Evolutionary conservation across 192 early-diverging fungal genomes (phyloP).

Genomic region (Backusella psychrophila): DNA sequence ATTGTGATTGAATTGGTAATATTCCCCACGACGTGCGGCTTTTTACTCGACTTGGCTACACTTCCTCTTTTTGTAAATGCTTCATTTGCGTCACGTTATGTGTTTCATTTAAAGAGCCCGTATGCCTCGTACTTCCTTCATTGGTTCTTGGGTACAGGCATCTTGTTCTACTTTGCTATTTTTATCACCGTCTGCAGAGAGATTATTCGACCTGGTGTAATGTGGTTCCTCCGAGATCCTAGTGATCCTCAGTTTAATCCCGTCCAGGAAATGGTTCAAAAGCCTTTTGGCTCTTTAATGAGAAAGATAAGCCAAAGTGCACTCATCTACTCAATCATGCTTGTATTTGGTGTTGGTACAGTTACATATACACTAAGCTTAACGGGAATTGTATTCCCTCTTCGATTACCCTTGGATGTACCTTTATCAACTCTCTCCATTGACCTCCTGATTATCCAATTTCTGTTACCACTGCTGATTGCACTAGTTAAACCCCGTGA

Average conservation of each 20-base stretch:
- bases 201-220: slow-evolving; percentile 86
- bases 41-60: slow-evolving; percentile 81
- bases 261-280: slow-evolving; percentile 89
- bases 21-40: slow-evolving; percentile 88
- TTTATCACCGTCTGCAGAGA: slow-evolving; percentile 81
- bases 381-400: slow-evolving; percentile 50
- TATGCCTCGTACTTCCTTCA: slow-evolving; percentile 75
- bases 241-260: slow-evolving; percentile 95
- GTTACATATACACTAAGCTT: slow-evolving; percentile 40
- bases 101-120: slow-evolving; percentile 58
- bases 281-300: slow-evolving; percentile 70
- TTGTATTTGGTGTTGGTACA: slow-evolving; percentile 71
- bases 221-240: slow-evolving; percentile 99
- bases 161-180: slow-evolving; percentile 92
- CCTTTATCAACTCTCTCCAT: slow-evolving; percentile 74
- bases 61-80: slow-evolving; percentile 70
- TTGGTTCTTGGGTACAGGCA: slow-evolving; percentile 90
- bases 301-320: slow-evolving; percentile 80
- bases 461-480: slow-evolving; percentile 69
- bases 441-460: slow-evolving; percentile 71
- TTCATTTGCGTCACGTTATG: slow-evolving; percentile 52
- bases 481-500: slow-evolving; percentile 58
- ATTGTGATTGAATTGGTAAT: slow-evolving; percentile 81
- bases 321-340: slow-evolving; percentile 81
- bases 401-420: slow-evolving; percentile 55